These are phyloP conservation scores for Russula emetica DNA, from an alignment of 768 basidiomycete genomes.

Conservation along the genomic window DNA sequence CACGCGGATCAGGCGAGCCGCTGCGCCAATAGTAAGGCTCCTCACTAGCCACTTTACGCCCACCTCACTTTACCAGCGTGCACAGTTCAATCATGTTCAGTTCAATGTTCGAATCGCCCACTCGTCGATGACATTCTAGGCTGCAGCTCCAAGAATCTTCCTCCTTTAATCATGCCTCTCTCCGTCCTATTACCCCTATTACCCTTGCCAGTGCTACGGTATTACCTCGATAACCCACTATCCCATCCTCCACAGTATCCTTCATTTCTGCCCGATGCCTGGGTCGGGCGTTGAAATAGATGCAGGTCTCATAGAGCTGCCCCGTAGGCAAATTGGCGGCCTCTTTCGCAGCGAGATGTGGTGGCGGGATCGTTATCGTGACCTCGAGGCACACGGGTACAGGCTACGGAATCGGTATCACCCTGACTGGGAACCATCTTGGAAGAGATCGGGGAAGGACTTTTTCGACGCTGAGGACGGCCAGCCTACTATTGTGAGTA, in stretches of 20 bases:
- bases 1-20: no score
- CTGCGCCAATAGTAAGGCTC: no score
- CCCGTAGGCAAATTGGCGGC: not conserved
- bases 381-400: constrained; percentile 15
- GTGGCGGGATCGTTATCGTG: constrained; percentile 20
- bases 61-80: no score
- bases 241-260: not conserved
- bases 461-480: constrained; percentile 17
- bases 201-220: no score
- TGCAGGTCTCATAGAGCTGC: no score
- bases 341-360: constrained; percentile 16
- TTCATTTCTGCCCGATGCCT: not conserved
- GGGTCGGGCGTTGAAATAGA: not conserved
- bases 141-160: no score
- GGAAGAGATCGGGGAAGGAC: constrained; percentile 5
- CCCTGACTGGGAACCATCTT: constrained; percentile 16
- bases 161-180: no score
- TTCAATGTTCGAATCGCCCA: no score
- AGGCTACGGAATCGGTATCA: constrained; percentile 17
- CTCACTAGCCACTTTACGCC: no score
- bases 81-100: no score
- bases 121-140: no score
- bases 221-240: not conserved
- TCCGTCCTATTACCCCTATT: no score
- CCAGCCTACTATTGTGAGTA: constrained; percentile 11